These are phyloP conservation scores for Sanghuangporus baumii DNA, from an alignment of 1,284 basidiomycete species.

Conservation along the genomic window DNA sequence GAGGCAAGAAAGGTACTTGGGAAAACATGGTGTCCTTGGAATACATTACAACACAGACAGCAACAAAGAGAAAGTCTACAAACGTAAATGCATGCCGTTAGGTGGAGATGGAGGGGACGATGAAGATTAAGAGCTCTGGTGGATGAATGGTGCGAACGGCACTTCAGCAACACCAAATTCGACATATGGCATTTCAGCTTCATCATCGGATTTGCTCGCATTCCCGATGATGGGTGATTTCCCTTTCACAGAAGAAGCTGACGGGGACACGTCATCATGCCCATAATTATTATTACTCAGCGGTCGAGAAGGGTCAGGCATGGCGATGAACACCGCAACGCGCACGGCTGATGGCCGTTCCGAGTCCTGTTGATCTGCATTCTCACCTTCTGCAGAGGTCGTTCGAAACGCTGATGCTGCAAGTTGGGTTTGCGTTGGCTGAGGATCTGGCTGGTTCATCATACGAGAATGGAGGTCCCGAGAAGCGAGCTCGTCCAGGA, in stretches of 20 bases:
- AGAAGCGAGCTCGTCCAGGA: conserved; percentile 5
- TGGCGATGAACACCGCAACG: conserved; percentile 49
- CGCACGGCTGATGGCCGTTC: conserved; percentile 18
- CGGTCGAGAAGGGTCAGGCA: conserved; percentile 35
- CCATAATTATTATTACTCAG: background rate
- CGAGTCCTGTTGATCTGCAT: background rate
- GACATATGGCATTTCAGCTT: conserved; percentile 38
- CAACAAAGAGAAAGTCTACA: background rate
- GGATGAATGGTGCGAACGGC: background rate
- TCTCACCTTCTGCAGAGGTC: background rate
- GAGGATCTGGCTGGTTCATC: background rate
- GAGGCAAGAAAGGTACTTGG: too few species aligned
- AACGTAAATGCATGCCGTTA: background rate
- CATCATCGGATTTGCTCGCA: conserved; percentile 23
- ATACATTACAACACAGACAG: background rate
- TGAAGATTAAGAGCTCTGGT: background rate
- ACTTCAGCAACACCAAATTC: conserved; percentile 44
- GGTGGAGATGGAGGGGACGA: background rate
- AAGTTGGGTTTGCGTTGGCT: conserved; percentile 5
- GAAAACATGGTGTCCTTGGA: background rate
- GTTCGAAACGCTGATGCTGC: background rate
- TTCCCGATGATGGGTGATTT: background rate
- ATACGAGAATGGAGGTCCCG: conserved; percentile 3
- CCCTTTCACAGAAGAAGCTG: conserved; percentile 10
- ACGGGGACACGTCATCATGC: conserved; percentile 6